Conservation (phyloP, 345 rosid species). For the Raphanus sativus region DNA sequence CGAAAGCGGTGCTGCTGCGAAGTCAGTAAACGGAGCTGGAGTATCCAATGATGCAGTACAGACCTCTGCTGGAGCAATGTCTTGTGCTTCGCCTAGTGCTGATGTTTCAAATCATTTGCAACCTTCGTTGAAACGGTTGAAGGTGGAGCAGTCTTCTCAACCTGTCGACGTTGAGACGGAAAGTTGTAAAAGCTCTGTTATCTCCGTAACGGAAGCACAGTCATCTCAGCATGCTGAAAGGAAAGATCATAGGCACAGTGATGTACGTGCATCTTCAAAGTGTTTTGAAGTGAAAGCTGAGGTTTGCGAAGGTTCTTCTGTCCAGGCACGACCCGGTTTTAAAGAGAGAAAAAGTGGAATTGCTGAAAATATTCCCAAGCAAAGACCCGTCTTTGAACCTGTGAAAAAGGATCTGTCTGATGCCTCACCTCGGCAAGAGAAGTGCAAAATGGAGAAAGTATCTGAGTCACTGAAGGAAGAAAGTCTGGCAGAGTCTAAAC, state of each 20-base stretch:
- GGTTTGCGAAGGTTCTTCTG: constrained; percentile 51
- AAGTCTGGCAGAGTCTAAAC: constrained; percentile 54
- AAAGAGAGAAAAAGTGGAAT: constrained; percentile 52
- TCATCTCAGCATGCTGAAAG: constrained; percentile 47
- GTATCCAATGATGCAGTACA: constrained; percentile 53
- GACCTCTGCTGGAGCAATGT: constrained; percentile 43
- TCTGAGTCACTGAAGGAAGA: constrained; percentile 58
- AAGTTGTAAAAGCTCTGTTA: constrained; percentile 45
- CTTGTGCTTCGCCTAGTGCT: constrained; percentile 46
- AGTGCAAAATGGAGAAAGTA: constrained; percentile 55
- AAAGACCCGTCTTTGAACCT: constrained; percentile 48
- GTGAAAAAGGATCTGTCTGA: constrained; percentile 38
- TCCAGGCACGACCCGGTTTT: constrained; percentile 44
- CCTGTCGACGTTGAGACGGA: constrained; percentile 50
- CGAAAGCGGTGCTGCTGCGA: constrained; percentile 42
- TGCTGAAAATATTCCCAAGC: constrained; percentile 50
- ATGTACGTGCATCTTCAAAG: constrained; percentile 48
- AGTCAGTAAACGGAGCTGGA: constrained; percentile 43
- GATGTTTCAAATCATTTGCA: constrained; percentile 59
- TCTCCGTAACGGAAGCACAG: constrained; percentile 47
- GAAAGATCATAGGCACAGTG: constrained; percentile 56
- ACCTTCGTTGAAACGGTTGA: constrained; percentile 85
- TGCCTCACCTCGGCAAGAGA: constrained; percentile 51
- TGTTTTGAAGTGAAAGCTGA: constrained; percentile 67
- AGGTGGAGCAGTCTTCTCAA: constrained; percentile 66